Conservation (phyloP, 2,329 filamentous ascomycete species). For the Ustilaginoidea virens region DNA sequence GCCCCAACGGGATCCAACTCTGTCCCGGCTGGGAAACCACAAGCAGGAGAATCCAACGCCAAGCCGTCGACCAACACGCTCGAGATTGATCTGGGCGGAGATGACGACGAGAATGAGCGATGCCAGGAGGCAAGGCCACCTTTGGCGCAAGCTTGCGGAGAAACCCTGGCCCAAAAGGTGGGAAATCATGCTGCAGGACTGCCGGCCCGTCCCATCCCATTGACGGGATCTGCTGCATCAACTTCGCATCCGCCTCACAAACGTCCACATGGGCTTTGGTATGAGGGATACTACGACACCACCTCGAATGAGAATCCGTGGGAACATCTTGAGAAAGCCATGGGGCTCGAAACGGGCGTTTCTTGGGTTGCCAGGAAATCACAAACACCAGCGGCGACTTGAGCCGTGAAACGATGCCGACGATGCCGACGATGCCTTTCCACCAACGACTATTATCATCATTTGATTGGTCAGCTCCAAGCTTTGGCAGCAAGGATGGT, state of each 20-base stretch:
- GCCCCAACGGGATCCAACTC: conserved; percentile 21
- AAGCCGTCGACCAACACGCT: conserved; percentile 19
- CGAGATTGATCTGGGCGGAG: conserved; percentile 29
- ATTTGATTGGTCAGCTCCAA: too few relatives aligned
- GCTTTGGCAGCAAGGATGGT: too few relatives aligned
- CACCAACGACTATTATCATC: too few relatives aligned
- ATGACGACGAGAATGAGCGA: conserved; percentile 13
- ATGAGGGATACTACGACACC: conserved; percentile 52
- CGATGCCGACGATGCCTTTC: background rate
- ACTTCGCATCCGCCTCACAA: background rate
- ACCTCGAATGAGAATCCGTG: conserved; percentile 61
- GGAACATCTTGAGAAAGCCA: conserved; percentile 36
- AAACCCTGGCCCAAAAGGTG: conserved; percentile 3
- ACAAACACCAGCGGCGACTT: background rate
- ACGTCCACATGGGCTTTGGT: conserved; percentile 1
- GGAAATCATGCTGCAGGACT: conserved; percentile 18
- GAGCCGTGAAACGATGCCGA: background rate
- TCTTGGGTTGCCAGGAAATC: conserved; percentile 23
- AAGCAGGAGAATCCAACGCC: too few relatives aligned
- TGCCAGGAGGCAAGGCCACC: too few relatives aligned
- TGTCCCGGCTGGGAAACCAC: conserved; percentile 17
- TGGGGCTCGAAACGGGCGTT: conserved; percentile 27
- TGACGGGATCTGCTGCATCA: conserved; percentile 4
- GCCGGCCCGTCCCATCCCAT: conserved; percentile 16
- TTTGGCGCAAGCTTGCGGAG: too few relatives aligned